Conservation (phyloP, 495 filamentous ascomycete genomes). For the Aspergillus coremiiformis region DNA sequence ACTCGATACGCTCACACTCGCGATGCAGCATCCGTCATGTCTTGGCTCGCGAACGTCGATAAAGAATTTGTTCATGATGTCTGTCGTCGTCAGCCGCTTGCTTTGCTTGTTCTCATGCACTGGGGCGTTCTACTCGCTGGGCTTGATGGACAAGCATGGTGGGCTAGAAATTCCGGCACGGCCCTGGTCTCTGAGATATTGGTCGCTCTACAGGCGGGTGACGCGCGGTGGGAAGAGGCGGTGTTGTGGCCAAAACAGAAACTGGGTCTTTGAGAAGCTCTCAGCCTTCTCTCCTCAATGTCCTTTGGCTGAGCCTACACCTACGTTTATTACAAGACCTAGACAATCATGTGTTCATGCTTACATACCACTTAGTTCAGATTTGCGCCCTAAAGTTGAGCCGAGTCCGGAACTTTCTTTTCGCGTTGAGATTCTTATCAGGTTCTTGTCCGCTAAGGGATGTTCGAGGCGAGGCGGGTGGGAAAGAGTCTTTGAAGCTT, state of each 20-base stretch:
- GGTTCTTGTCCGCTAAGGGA: not conserved
- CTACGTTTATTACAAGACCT: too few species aligned
- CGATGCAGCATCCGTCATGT: slow-evolving; percentile 26
- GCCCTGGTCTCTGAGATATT: slow-evolving; percentile 28
- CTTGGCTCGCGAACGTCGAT: slow-evolving; percentile 31
- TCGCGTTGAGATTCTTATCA: not conserved
- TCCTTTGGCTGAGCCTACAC: not conserved
- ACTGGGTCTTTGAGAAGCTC: slow-evolving; percentile 20
- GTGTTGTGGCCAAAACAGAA: slow-evolving; percentile 28
- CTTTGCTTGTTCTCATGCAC: slow-evolving; percentile 32
- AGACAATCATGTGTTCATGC: too few species aligned
- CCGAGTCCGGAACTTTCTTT: too few species aligned
- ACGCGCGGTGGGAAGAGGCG: slow-evolving; percentile 19
- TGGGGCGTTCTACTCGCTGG: slow-evolving; percentile 31
- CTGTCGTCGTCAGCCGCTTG: slow-evolving; percentile 24
- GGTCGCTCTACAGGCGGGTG: slow-evolving; percentile 12
- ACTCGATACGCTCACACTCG: slow-evolving; percentile 12
- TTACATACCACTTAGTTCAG: too few species aligned
- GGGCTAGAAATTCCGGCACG: slow-evolving; percentile 29
- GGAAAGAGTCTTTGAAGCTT: not conserved
- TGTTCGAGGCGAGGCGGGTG: not conserved
- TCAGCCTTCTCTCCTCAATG: not conserved
- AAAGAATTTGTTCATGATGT: slow-evolving; percentile 31
- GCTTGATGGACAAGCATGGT: slow-evolving; percentile 32
- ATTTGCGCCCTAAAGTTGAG: too few species aligned